phyloP scores from a whole-genome alignment of 83 land plant species.

The Thuja plicata region DNA sequence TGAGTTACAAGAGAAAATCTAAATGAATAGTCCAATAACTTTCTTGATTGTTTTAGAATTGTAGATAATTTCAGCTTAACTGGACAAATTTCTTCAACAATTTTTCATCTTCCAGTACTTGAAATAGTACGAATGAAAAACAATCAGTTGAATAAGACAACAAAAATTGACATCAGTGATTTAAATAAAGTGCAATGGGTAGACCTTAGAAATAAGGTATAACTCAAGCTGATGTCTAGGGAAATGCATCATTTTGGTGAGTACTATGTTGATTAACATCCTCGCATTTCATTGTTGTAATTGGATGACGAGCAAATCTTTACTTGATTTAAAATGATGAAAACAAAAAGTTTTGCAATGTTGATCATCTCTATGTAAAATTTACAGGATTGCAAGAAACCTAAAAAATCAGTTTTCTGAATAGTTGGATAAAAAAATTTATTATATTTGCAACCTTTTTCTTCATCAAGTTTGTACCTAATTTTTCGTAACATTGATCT shows the following conservation, averaged over 20 bases:
- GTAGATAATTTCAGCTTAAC: conserved; percentile 43
- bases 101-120: conserved; percentile 48
- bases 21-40: not conserved
- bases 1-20: not conserved
- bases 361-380: not conserved
- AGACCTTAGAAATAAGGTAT: conserved; percentile 55
- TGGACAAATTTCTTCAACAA: conserved; percentile 35
- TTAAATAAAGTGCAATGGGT: conserved; percentile 34
- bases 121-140: conserved; percentile 54
- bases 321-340: not conserved
- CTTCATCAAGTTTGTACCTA: too few relatives aligned
- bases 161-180: conserved; percentile 31
- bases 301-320: not conserved
- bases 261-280: not conserved
- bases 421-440: too few relatives aligned
- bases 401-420: too few relatives aligned
- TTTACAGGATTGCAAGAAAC: conserved; percentile 38
- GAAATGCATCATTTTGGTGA: conserved; percentile 43
- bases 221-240: conserved; percentile 15
- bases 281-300: too few relatives aligned
- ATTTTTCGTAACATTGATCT: too few relatives aligned
- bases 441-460: too few relatives aligned
- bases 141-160: conserved; percentile 44
- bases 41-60: conserved; percentile 20
- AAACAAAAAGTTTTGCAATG: not conserved